phyloP scores from a whole-genome alignment of 371 early-diverging fungal genomes.

The Rhizopus sp. region DNA sequence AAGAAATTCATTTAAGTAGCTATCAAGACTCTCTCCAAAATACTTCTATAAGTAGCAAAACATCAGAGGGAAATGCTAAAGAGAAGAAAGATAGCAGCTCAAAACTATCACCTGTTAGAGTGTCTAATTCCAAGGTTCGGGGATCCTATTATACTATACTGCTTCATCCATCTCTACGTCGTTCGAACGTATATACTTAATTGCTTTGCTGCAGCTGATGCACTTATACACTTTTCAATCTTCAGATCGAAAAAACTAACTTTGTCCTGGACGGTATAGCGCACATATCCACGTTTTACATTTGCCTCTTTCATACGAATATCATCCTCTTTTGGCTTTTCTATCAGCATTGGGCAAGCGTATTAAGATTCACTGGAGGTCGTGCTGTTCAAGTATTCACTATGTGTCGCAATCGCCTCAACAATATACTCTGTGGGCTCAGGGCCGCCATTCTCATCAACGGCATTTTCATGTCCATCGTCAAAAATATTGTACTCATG shows the following conservation, averaged over 20 bases:
- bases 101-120: slow-evolving; percentile 13
- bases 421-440: slow-evolving; percentile 21
- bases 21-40: slow-evolving; percentile 13
- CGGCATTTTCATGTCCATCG: slow-evolving; percentile 12
- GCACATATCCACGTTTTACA: slow-evolving; percentile 18
- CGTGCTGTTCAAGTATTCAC: slow-evolving; percentile 8
- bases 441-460: slow-evolving; percentile 16
- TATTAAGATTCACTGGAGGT: slow-evolving; percentile 12
- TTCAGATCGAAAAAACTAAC: slow-evolving; percentile 17
- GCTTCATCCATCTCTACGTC: slow-evolving; percentile 12
- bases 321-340: slow-evolving; percentile 22
- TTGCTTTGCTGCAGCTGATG: slow-evolving; percentile 19
- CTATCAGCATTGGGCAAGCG: slow-evolving; percentile 15
- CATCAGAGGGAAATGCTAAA: slow-evolving; percentile 11
- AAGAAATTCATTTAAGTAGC: slow-evolving; percentile 14
- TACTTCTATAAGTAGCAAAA: slow-evolving; percentile 11
- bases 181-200: slow-evolving; percentile 34
- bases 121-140: slow-evolving; percentile 10
- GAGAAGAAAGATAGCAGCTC: slow-evolving; percentile 10
- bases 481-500: slow-evolving; percentile 17
- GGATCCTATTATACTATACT: no score
- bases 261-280: slow-evolving; percentile 20
- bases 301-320: slow-evolving; percentile 21
- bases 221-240: slow-evolving; percentile 19
- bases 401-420: slow-evolving; percentile 12